Percentiles rank a stretch among this genome's conserved stretches.
Evolutionary conservation across 768 basidiomycete genomes (phyloP).

Genomic region (Leucosporidium scottii): DNA sequence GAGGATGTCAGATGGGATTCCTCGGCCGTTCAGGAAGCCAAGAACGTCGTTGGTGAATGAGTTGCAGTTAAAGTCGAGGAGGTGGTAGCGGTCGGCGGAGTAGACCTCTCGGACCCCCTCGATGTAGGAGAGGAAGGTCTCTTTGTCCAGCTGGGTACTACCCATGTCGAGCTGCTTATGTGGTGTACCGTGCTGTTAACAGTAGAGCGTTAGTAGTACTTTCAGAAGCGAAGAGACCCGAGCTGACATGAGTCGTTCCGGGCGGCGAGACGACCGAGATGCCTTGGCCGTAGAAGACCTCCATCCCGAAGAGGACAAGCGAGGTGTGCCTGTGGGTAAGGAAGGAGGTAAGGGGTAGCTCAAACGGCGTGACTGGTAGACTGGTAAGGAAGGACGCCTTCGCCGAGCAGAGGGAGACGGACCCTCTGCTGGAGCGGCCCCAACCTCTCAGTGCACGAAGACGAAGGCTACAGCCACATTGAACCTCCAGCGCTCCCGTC

Average conservation of each 20-base stretch:
- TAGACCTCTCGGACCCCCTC: slow-evolving; percentile 67
- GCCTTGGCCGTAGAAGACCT: slow-evolving; percentile 85
- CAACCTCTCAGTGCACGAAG: not conserved
- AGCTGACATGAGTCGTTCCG: slow-evolving; percentile 71
- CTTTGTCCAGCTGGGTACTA: slow-evolving; percentile 69
- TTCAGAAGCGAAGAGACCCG: not conserved
- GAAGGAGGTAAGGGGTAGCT: not conserved
- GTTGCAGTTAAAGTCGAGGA: slow-evolving; percentile 37
- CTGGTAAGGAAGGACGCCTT: too few species aligned
- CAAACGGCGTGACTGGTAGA: not conserved
- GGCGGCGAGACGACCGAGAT: slow-evolving; percentile 59
- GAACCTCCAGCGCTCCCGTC: not conserved
- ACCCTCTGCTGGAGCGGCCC: not conserved
- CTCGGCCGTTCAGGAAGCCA: slow-evolving; percentile 30
- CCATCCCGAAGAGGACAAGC: slow-evolving; percentile 75
- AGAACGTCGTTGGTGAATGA: slow-evolving; percentile 35
- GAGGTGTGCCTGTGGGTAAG: slow-evolving; percentile 74
- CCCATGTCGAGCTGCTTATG: slow-evolving; percentile 66
- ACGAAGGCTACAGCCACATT: not conserved
- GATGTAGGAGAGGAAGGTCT: slow-evolving; percentile 79
- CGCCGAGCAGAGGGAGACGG: not conserved
- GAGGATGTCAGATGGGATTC: slow-evolving; percentile 31
- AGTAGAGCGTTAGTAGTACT: not conserved
- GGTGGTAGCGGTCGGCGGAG: slow-evolving; percentile 14
- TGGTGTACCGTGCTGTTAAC: slow-evolving; percentile 63